phyloP scores from a whole-genome alignment of 164 flowering plant genomes.

The Sedum album region DNA sequence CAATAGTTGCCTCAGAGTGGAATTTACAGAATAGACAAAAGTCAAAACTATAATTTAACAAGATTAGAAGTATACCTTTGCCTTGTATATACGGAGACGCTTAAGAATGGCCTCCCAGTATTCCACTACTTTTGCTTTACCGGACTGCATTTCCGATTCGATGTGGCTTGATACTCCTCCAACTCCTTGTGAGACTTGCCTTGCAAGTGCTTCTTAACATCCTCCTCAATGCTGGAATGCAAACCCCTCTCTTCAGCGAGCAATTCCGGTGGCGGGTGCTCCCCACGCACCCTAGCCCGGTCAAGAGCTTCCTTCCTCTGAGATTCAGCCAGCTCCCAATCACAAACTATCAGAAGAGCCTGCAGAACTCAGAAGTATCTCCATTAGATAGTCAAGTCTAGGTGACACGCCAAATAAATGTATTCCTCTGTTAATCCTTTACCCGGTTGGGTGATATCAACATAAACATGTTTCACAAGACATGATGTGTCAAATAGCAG shows the following conservation, averaged over 20 bases:
- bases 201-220: slow-evolving; percentile 60
- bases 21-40: not conserved
- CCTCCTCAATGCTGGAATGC: slow-evolving; percentile 82
- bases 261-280: slow-evolving; percentile 84
- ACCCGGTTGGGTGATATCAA: not conserved
- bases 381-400: not conserved
- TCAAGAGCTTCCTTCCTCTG: slow-evolving; percentile 81
- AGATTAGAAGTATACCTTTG: slow-evolving; percentile 45
- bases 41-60: not conserved
- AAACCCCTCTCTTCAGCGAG: slow-evolving; percentile 95
- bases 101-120: slow-evolving; percentile 95
- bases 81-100: slow-evolving; percentile 86
- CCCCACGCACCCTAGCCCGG: slow-evolving; percentile 97
- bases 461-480: too few species aligned
- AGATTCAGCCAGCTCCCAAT: slow-evolving; percentile 95
- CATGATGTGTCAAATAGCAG: not conserved
- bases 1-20: slow-evolving; percentile 8
- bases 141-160: slow-evolving; percentile 77
- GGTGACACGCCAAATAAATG: not conserved
- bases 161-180: slow-evolving; percentile 56
- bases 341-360: slow-evolving; percentile 92
- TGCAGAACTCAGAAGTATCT: slow-evolving; percentile 16
- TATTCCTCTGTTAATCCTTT: not conserved
- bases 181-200: slow-evolving; percentile 62
- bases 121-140: slow-evolving; percentile 91